Evolutionary conservation across 345 rosid genomes (phyloP).

Genomic region (Turritis glabra): DNA sequence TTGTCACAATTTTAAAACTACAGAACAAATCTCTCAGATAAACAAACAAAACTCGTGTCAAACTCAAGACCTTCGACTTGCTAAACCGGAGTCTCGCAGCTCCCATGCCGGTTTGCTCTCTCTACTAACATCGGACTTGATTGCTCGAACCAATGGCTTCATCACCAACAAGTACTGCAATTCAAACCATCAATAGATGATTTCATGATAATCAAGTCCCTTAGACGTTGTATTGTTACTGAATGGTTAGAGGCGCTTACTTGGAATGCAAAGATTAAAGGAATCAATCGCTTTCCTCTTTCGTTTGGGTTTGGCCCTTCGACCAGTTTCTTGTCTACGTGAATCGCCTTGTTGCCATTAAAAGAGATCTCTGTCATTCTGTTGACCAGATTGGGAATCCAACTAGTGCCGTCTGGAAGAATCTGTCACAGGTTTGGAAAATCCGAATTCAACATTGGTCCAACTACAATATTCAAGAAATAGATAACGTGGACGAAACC

Average conservation of each 20-base stretch:
- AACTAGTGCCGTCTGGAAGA: constrained; percentile 53
- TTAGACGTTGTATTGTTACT: neutral
- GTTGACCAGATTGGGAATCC: constrained; percentile 55
- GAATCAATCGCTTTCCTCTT: constrained; percentile 51
- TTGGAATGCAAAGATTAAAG: constrained; percentile 49
- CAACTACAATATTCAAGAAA: neutral
- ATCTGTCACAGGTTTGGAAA: constrained; percentile 38
- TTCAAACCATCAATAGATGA: constrained; percentile 7
- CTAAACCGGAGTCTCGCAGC: constrained; percentile 35
- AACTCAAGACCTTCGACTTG: constrained; percentile 31
- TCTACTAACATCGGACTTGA: constrained; percentile 43
- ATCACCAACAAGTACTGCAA: constrained; percentile 46
- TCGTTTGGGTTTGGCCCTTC: constrained; percentile 61
- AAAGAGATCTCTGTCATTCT: constrained; percentile 48
- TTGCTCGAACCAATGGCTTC: constrained; percentile 47
- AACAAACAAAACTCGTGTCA: constrained; percentile 5
- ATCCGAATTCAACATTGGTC: neutral
- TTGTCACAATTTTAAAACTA: constrained; percentile 2
- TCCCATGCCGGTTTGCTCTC: constrained; percentile 53
- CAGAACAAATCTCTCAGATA: constrained; percentile 21
- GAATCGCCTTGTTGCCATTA: constrained; percentile 45
- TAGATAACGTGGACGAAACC: constrained; percentile 2
- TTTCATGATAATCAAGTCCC: neutral
- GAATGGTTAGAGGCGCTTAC: constrained; percentile 40
- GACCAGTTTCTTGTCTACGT: constrained; percentile 56